A percentile compares a stretch with the other conserved stretches of the same genome.
phyloP scores from a whole-genome alignment of 345 rosid species.

The Viola odorata region DNA sequence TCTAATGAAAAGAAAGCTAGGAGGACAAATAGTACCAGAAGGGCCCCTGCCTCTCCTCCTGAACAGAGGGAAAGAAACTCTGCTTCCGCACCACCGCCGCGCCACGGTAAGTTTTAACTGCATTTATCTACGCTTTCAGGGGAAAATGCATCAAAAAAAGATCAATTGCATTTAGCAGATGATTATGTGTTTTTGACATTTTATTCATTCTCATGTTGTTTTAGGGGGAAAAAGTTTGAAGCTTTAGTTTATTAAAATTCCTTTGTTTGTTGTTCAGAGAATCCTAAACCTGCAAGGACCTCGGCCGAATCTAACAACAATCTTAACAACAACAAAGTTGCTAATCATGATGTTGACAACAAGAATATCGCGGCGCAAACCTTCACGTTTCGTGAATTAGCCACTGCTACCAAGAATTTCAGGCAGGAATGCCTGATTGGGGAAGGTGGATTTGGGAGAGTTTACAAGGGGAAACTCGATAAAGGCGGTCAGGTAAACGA shows the following conservation, averaged over 20 bases:
- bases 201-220: not conserved
- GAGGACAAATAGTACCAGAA: constrained; percentile 23
- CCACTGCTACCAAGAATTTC: constrained; percentile 85
- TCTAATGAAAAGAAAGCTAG: constrained; percentile 43
- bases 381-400: constrained; percentile 78
- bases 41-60: constrained; percentile 13
- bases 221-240: not conserved
- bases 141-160: not conserved
- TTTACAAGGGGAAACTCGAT: constrained; percentile 74
- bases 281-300: constrained; percentile 16
- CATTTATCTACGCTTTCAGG: not conserved
- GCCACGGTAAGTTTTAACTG: constrained; percentile 17
- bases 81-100: constrained; percentile 12
- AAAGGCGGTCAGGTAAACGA: constrained; percentile 50
- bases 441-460: constrained; percentile 96
- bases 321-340: constrained; percentile 20
- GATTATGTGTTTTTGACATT: not conserved
- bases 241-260: not conserved
- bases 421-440: constrained; percentile 81
- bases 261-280: constrained; percentile 16
- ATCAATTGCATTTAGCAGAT: not conserved
- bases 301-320: not conserved
- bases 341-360: constrained; percentile 19
- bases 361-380: constrained; percentile 60
- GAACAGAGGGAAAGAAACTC: not conserved